Evolutionary conservation across 2,329 filamentous ascomycete genomes (phyloP).

Genomic region (Lachnellula willkommii): DNA sequence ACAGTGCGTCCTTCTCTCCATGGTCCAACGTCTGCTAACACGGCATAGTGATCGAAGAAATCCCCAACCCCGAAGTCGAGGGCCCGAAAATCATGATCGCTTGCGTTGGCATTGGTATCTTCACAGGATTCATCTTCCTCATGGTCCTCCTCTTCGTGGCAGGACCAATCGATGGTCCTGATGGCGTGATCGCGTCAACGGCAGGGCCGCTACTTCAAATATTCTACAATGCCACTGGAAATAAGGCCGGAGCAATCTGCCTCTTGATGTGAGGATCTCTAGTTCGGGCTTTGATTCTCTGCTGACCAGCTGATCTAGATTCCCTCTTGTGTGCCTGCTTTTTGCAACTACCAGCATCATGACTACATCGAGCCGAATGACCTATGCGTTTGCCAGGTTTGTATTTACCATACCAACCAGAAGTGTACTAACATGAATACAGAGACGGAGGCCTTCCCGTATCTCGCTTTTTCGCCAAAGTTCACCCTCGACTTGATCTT

Average conservation of each 20-base stretch:
- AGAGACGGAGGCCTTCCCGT: conserved; percentile 61
- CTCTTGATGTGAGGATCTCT: conserved; percentile 19
- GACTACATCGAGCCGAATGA: conserved; percentile 62
- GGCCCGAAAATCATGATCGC: conserved; percentile 46
- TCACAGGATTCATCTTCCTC: conserved; percentile 44
- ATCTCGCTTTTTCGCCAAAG: conserved; percentile 53
- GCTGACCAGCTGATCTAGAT: conserved; percentile 33
- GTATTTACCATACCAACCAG: neutral
- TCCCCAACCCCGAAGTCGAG: conserved; percentile 44
- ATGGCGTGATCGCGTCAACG: conserved; percentile 40
- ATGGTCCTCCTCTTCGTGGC: conserved; percentile 33
- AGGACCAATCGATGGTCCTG: conserved; percentile 23
- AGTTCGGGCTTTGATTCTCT: neutral
- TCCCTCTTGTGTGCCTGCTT: conserved; percentile 57
- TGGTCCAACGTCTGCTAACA: neutral
- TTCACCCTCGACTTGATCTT: conserved; percentile 56
- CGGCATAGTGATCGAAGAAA: conserved; percentile 47
- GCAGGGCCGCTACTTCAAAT: conserved; percentile 47
- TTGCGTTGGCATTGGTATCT: conserved; percentile 44
- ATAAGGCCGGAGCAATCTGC: conserved; percentile 30
- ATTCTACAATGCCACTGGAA: conserved; percentile 43
- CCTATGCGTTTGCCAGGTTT: conserved; percentile 54
- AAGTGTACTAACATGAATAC: neutral
- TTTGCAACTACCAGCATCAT: conserved; percentile 60
- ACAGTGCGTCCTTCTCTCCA: conserved; percentile 10